Base-by-base conservation (phyloP, 768 basidiomycete genomes). In the Neoboletus brunneissimus region DNA sequence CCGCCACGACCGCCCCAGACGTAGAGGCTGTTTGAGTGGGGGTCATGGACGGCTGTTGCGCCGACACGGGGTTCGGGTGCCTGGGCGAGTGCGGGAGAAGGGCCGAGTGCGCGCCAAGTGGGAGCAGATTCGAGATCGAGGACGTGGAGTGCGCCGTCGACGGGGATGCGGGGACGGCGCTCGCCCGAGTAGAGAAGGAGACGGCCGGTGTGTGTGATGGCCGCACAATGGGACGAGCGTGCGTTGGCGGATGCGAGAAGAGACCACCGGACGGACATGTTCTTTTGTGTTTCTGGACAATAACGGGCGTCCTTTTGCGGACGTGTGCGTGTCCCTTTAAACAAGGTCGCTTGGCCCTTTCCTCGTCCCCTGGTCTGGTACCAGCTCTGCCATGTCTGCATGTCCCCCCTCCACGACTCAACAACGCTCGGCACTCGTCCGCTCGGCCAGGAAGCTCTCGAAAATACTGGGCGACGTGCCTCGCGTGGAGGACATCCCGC, bases 401-500 rank as follows among this genome's bases (percentile, higher is more conserved):
- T n/a, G n/a, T n/a, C 32, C 58, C 53, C 42, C 80, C 79, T 16
- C 85, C 85, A 4, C 83, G 8, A 58, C 76, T 1, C 63, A 75
- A 23, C 81, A 86, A 66, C 80, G 84, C n/a, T 66, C 75, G 10
- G 81, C 81, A 51, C 77, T 87, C 23, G 63, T 84, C 31, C 81
- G 83, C 29, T 78, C 80, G 25, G 79, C 83, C 22, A 81, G 77
- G 62, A 87, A 86, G 71, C 76, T 88, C 22, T 78, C 79, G 22
- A 78, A 81, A 44, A 68, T 87, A 12, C 71, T 87, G 12, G 86
- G 86, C 13, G 73, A 77, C 20, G 80, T 83, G 16, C 86, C 85
- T n/a, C 82, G 79, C 55, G 72, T 86, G 32, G 62, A 54, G 34
- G 31, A 49, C 12, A 9, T 34, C 4, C 43, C 29, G 10, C 8